phyloP scores from a whole-genome alignment of 208 protist species.

The Lotmaria passim region DNA sequence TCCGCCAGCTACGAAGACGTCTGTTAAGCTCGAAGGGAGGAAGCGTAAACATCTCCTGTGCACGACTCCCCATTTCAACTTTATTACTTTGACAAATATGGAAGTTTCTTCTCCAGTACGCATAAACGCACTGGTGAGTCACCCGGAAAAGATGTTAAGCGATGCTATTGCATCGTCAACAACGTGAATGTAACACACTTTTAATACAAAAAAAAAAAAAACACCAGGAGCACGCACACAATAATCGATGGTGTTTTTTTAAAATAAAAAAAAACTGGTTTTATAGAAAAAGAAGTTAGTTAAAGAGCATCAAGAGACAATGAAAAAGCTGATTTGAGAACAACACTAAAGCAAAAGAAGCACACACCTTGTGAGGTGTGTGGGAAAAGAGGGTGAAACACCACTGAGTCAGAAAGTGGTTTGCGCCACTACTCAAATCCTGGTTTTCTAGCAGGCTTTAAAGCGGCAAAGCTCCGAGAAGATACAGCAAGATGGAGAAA shows the following conservation, averaged over 20 bases:
- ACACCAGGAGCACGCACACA: neutral
- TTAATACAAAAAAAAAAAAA: neutral
- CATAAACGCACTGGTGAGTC: conserved; percentile 3
- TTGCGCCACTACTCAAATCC: neutral
- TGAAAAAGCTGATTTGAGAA: conserved; percentile 3
- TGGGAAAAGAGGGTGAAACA: conserved; percentile 2
- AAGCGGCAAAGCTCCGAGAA: no score
- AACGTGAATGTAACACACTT: conserved; percentile 2
- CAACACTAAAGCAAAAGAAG: conserved; percentile 12
- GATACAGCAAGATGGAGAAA: no score
- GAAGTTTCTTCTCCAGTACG: neutral
- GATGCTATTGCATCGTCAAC: conserved; percentile 1
- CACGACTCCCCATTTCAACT: neutral
- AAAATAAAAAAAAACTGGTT: conserved; percentile 1
- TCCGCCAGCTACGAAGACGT: conserved; percentile 1
- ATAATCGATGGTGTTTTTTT: neutral
- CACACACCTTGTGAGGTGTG: conserved; percentile 6
- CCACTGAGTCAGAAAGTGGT: neutral
- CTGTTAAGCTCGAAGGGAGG: neutral
- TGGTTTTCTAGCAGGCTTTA: conserved; percentile 1
- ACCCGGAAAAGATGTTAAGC: neutral
- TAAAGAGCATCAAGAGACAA: conserved; percentile 6
- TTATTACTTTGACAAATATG: conserved; percentile 23
- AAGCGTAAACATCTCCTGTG: neutral
- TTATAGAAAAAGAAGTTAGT: no score